Base-by-base conservation (phyloP, 805 yeast species). In the Candida awuae region DNA sequence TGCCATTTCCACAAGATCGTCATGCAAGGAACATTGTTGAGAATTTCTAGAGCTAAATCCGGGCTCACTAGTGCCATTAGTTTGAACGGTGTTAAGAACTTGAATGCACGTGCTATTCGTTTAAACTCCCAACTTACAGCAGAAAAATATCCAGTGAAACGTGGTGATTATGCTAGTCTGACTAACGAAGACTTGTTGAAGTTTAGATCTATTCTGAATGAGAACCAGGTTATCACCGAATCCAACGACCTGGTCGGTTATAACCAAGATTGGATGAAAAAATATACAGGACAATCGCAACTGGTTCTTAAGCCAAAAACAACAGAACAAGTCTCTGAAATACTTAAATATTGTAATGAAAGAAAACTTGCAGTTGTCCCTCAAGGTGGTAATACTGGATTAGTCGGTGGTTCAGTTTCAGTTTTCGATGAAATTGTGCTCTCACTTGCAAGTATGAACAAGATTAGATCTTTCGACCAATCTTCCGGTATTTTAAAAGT, bases 311-410 rank as follows among this genome's bases (percentile, higher is more conserved):
- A 81, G 59, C 97, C 97, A 27, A 81, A 78, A 52, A 72, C 83
- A 12, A 75, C 85, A 2, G 77, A 80, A 45, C 88, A 88, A 59
- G 80, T 90, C 14, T 70, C 88, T 2, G 55, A 75, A 50, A 84
- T 90, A 45, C 55, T 90, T 55, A 77, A 75, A 57, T 81, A 86
- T 62, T 85, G 95, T 66, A 82, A 83, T 54, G 84, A 79, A 22
- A 62, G 77, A 35, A 74, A 71, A 44, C 61, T 88, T 21, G 95
- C 97, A 0, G 77, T 88, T 34, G 95, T 86, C 8, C 97, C 97
- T 13, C 97, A 90, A 63, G 96, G 97, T 56, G 97, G 97, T 50
- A 88, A 90, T 62, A 90, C 97, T 1, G 96, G 96, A 20, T 70
- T 88, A 33, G 97, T 88, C 30, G 97, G 97, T 47, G 97, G 97